Evolutionary conservation across 1,284 basidiomycete genomes (phyloP).

Genomic region (Xerocomus amazonicus): DNA sequence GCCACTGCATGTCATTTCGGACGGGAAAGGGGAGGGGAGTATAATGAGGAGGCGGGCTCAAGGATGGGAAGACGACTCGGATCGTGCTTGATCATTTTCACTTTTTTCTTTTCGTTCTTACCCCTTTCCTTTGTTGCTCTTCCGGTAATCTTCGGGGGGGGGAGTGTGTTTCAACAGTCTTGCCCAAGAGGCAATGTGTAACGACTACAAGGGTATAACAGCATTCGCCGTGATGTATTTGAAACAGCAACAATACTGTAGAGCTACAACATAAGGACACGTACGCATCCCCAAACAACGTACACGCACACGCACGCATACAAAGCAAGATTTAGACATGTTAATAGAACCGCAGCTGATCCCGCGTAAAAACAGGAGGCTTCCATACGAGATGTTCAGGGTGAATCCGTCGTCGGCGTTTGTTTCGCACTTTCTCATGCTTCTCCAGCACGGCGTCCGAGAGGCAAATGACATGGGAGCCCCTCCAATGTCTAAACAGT

Average conservation of each 20-base stretch:
- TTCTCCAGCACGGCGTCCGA: constrained; percentile 90
- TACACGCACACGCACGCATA: too few relatives aligned
- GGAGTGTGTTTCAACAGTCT: not conserved
- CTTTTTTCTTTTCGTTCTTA: not conserved
- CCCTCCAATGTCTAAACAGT: constrained; percentile 96
- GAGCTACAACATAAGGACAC: constrained; percentile 27
- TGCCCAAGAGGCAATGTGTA: constrained; percentile 8
- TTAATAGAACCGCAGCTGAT: constrained; percentile 88
- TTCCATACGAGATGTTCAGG: constrained; percentile 88
- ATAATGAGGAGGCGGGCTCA: constrained; percentile 21
- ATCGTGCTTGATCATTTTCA: constrained; percentile 10
- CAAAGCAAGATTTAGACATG: too few relatives aligned
- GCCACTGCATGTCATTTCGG: constrained; percentile 1
- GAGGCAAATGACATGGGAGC: constrained; percentile 90
- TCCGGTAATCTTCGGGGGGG: not conserved
- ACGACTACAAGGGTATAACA: constrained; percentile 13
- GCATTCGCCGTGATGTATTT: constrained; percentile 10
- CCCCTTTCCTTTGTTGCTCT: not conserved
- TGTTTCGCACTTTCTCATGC: constrained; percentile 81
- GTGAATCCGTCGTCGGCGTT: constrained; percentile 78
- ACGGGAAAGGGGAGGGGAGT: constrained; percentile 5
- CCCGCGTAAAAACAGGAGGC: constrained; percentile 87
- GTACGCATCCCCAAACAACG: constrained; percentile 6
- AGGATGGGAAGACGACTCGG: not conserved
- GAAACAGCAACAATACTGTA: constrained; percentile 19